Evolutionary conservation across 257 asterid species (phyloP).

Genomic region (Solanum rostratum): DNA sequence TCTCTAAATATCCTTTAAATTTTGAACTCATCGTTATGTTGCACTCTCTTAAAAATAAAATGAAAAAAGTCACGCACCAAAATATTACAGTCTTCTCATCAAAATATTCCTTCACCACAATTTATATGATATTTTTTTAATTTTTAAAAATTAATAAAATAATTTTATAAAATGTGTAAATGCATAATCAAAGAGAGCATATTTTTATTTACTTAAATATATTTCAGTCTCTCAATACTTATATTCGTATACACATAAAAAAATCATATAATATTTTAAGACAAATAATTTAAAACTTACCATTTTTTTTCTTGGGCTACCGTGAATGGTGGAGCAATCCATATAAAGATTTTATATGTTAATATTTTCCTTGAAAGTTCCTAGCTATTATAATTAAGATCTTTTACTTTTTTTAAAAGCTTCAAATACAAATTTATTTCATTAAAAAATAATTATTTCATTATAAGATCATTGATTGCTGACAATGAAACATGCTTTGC

Average conservation of each 20-base stretch:
- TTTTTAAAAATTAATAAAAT: no score
- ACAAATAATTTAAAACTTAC: neutral
- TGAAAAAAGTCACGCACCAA: no score
- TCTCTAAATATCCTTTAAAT: neutral
- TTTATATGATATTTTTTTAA: no score
- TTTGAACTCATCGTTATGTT: no score
- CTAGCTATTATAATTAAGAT: neutral
- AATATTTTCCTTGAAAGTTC: neutral
- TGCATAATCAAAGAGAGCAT: no score
- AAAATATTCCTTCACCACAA: no score
- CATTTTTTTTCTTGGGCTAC: neutral
- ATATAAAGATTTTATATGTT: neutral
- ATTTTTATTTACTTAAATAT: no score
- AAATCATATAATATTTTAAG: neutral
- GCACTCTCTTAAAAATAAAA: no score
- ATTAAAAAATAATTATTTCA: no score
- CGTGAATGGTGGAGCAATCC: neutral
- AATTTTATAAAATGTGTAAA: no score
- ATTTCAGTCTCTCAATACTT: no score
- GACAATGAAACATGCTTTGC: neutral
- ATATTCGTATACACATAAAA: neutral
- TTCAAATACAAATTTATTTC: neutral
- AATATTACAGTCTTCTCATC: no score
- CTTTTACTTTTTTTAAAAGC: neutral
- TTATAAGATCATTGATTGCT: neutral